A percentile compares a stretch with the other conserved stretches of the same genome.
Conservation (phyloP, 2,329 filamentous ascomycete species). For the Fusarium sp. region DNA sequence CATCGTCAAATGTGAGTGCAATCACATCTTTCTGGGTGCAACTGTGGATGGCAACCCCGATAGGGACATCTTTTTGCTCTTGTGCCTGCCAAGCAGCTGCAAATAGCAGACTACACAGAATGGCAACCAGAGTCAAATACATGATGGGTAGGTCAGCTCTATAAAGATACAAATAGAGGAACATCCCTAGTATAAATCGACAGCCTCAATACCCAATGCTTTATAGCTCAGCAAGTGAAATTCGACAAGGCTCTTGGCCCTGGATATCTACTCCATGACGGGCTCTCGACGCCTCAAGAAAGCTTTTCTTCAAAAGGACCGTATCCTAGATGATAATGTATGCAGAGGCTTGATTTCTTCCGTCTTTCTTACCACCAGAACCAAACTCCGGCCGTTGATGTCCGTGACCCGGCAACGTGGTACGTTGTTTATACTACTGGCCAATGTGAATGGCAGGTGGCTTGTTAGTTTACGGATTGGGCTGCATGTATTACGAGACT, state of each 20-base stretch:
- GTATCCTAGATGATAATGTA: background rate
- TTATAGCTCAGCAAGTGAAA: background rate
- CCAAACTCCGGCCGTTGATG: background rate
- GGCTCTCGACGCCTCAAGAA: background rate
- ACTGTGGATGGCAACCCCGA: slow-evolving; percentile 31
- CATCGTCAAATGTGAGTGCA: slow-evolving; percentile 53
- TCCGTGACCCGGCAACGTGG: background rate
- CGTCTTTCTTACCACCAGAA: background rate
- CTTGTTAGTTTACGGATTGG: background rate
- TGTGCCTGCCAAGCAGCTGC: background rate
- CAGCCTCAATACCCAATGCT: background rate
- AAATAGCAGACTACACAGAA: background rate
- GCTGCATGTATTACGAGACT: background rate
- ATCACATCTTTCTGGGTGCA: slow-evolving; percentile 42
- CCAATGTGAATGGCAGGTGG: background rate
- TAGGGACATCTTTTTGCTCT: background rate
- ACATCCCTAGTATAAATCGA: background rate
- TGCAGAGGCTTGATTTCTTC: background rate
- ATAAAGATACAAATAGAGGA: background rate
- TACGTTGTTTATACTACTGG: too few species aligned
- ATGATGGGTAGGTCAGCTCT: background rate
- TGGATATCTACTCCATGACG: background rate
- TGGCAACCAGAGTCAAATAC: background rate
- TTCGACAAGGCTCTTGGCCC: background rate
- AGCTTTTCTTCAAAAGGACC: background rate